These are phyloP conservation scores for Cadophora luteo-olivacea DNA, from an alignment of 2,329 filamentous ascomycete genomes.

Conservation along the genomic window DNA sequence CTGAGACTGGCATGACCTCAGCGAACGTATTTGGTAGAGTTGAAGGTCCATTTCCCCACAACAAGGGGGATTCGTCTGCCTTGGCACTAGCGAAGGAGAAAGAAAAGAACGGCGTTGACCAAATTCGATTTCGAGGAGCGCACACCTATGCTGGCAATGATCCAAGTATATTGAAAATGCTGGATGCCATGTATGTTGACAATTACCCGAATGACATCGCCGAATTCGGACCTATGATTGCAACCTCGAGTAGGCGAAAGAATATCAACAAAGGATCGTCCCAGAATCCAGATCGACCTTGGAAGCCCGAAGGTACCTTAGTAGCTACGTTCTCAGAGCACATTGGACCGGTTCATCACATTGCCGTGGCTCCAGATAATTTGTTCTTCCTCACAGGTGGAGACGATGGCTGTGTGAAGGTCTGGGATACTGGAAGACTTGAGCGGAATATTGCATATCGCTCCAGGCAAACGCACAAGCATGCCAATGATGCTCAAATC, in stretches of 20 bases:
- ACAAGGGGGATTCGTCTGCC: constrained; percentile 45
- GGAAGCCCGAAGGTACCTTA: constrained; percentile 84
- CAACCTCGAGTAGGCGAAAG: constrained; percentile 66
- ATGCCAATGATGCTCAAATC: constrained; percentile 74
- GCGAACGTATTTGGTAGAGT: constrained; percentile 70
- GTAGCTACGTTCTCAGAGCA: constrained; percentile 93
- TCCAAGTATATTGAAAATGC: constrained; percentile 69
- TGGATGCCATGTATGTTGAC: constrained; percentile 85
- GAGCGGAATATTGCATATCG: constrained; percentile 91
- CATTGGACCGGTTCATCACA: constrained; percentile 78
- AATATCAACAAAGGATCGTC: constrained; percentile 47
- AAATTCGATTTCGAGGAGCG: constrained; percentile 62
- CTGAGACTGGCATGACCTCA: constrained; percentile 70
- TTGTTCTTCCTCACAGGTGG: constrained; percentile 93
- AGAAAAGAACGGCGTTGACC: constrained; percentile 46
- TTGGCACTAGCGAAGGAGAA: constrained; percentile 47
- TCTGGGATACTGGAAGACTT: constrained; percentile 90
- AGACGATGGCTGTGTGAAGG: constrained; percentile 86
- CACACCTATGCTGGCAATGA: constrained; percentile 89
- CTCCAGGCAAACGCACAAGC: constrained; percentile 83
- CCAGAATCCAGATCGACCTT: constrained; percentile 60
- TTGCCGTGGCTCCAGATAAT: constrained; percentile 87
- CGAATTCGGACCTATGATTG: constrained; percentile 82
- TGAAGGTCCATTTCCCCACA: constrained; percentile 53
- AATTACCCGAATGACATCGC: constrained; percentile 70